Percentiles rank a stretch among this genome's conserved stretches.
These are phyloP conservation scores for Debaryomyces coudertii DNA, from an alignment of 1,139 yeast genomes.

Conservation along the genomic window DNA sequence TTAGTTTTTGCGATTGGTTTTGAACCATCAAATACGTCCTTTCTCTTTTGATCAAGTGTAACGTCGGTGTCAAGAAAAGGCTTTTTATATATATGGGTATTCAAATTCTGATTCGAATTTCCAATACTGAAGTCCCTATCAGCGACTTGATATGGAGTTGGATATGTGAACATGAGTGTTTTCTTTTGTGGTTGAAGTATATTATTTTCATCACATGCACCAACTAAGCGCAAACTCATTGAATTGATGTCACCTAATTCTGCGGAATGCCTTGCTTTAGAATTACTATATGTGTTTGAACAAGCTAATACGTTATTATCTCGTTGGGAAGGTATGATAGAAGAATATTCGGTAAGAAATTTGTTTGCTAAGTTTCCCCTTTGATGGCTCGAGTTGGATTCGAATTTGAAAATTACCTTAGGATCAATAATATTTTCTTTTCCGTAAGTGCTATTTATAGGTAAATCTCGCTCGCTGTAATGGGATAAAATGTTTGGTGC, in stretches of 20 bases:
- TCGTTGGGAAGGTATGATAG: not conserved
- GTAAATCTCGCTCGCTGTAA: not conserved
- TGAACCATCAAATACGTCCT: not conserved
- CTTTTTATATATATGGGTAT: not conserved
- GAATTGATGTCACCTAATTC: not conserved
- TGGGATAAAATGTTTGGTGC: not conserved
- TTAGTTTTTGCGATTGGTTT: not conserved
- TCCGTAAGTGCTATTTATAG: not conserved
- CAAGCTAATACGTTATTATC: not conserved
- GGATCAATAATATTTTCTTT: conserved; percentile 8
- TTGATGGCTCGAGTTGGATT: not conserved
- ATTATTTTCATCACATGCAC: not conserved
- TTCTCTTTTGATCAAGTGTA: not conserved
- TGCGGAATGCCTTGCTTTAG: not conserved
- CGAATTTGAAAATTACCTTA: conserved; percentile 3
- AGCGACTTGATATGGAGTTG: not conserved
- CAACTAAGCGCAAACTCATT: not conserved
- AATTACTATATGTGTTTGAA: not conserved
- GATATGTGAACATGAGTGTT: not conserved
- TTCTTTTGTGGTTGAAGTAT: not conserved
- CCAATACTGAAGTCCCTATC: not conserved
- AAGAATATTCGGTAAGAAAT: not conserved
- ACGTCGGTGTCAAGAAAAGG: not conserved
- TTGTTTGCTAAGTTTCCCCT: not conserved
- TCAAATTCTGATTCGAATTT: not conserved